Evolutionary conservation across 768 basidiomycete species (phyloP), one percentile per base, ranked within the genome.

Genomic region (Hericium rajendrae): DNA sequence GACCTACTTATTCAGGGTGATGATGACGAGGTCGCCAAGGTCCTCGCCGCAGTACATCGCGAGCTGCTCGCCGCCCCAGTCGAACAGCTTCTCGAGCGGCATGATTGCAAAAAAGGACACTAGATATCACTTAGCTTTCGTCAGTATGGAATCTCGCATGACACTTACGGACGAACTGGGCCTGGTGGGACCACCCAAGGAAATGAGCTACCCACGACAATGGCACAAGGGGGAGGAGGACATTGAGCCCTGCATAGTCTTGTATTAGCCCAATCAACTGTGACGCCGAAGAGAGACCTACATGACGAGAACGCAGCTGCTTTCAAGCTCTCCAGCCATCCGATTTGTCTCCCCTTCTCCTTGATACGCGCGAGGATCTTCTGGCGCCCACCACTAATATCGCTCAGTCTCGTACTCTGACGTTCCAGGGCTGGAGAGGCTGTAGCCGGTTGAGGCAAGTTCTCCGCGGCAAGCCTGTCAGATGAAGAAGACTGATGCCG

Each of bases 51-150:
- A 74, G 61, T 85, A 87, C 52, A 76, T 72, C 1, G 78, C 72
- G 73, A 80, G 69, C 73, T 69, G 80, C 76, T 64, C 85, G 10
- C 75, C 78, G 41, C 81, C 81, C 70, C 76, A 88, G 60, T 89
- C 86, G 61, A 86, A 83, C 1, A 86, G 62, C 52, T 76, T 73
- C 59, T 86, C 84, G 6, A 88, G 74, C 8, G 86, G 82, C 6
- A 89, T 73, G 56, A 88, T 83, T 4, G 81, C 72, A 51, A 86
- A 70, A 66, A 87, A 85, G 57, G 76, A 81, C 6, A 88, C 84
- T 86, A 15, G n/a, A 20, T n/a, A 32, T 32, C 32, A 32, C 9
- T 32, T 32, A 32, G 32, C 32, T 32, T 32, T 32, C 32, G 32
- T 4, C 16, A 24, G 8, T 40, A 24, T 11, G 2, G 57, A 11